phyloP scores from a whole-genome alignment of 345 rosid species.

The Hibiscus syriacus region DNA sequence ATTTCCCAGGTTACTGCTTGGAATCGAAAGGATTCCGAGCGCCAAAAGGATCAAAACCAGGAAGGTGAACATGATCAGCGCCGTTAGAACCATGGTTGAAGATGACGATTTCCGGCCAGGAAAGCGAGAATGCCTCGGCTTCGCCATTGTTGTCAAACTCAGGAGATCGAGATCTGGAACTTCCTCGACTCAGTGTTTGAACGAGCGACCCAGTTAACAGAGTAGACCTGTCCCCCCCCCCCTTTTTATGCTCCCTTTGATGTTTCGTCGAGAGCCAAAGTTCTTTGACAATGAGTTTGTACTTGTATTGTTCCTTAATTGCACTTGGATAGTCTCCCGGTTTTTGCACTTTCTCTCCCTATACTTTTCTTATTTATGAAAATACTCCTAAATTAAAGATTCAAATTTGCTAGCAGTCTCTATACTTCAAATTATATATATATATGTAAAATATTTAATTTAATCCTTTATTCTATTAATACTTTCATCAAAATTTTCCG shows the following conservation, averaged over 20 bases:
- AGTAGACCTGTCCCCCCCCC: too few species aligned
- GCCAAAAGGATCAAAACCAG: constrained; percentile 61
- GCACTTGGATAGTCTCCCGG: background rate
- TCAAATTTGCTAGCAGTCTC: background rate
- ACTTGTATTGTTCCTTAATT: background rate
- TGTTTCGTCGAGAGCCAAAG: too few species aligned
- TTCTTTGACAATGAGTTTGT: too few species aligned
- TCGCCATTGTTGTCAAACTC: constrained; percentile 37
- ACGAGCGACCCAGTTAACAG: background rate
- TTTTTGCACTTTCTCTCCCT: background rate
- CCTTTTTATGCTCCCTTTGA: too few species aligned
- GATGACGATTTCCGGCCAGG: constrained; percentile 51
- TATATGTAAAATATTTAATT: too few species aligned
- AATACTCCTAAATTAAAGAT: too few species aligned
- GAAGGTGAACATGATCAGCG: constrained; percentile 55
- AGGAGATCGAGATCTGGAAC: constrained; percentile 7
- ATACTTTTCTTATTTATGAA: background rate
- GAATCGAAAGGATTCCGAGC: constrained; percentile 65
- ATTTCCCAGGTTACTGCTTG: constrained; percentile 40
- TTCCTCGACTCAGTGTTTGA: background rate
- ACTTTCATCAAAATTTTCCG: too few species aligned
- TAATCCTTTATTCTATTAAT: too few species aligned
- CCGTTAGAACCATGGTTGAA: constrained; percentile 42
- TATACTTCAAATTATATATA: too few species aligned
- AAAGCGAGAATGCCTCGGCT: constrained; percentile 47